Evolutionary conservation across 169 alveolate genomes (phyloP).

Genomic region (Haemoproteus tartakovskyi): DNA sequence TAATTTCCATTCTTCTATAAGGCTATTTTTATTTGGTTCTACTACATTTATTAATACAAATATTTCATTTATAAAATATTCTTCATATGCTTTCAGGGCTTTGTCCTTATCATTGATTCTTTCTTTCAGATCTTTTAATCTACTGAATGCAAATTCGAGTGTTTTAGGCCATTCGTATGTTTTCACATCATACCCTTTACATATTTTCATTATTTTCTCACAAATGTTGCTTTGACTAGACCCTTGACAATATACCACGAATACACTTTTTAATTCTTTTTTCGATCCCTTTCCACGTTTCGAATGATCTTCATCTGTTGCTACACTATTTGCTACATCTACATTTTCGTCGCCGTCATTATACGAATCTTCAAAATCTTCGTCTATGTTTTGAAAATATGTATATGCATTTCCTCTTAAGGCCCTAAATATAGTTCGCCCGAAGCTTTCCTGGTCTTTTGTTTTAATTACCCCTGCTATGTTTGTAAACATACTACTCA

Average conservation of each 20-base stretch:
- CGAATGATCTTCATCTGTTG: no score
- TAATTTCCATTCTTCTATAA: constrained; percentile 91
- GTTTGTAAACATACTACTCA: constrained; percentile 80
- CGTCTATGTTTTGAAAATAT: constrained; percentile 85
- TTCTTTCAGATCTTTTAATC: constrained; percentile 78
- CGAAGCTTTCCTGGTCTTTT: constrained; percentile 89
- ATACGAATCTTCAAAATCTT: constrained; percentile 73
- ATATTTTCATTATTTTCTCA: constrained; percentile 87
- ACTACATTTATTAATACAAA: constrained; percentile 82
- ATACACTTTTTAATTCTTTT: constrained; percentile 84
- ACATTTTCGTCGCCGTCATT: no score
- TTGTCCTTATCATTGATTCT: constrained; percentile 84
- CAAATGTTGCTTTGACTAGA: constrained; percentile 83
- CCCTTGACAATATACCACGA: constrained; percentile 91
- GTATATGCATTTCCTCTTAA: constrained; percentile 96
- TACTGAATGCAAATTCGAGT: constrained; percentile 67
- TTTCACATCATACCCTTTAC: constrained; percentile 89
- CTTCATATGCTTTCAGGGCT: constrained; percentile 88
- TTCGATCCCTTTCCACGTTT: no score
- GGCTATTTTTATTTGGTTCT: constrained; percentile 85
- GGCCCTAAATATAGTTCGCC: constrained; percentile 93
- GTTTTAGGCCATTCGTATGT: constrained; percentile 86
- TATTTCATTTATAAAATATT: constrained; percentile 84
- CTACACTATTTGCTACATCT: no score
- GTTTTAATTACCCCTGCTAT: constrained; percentile 91